Evolutionary conservation across 345 rosid species (phyloP).

Genomic region (Fremontodendron californicum): DNA sequence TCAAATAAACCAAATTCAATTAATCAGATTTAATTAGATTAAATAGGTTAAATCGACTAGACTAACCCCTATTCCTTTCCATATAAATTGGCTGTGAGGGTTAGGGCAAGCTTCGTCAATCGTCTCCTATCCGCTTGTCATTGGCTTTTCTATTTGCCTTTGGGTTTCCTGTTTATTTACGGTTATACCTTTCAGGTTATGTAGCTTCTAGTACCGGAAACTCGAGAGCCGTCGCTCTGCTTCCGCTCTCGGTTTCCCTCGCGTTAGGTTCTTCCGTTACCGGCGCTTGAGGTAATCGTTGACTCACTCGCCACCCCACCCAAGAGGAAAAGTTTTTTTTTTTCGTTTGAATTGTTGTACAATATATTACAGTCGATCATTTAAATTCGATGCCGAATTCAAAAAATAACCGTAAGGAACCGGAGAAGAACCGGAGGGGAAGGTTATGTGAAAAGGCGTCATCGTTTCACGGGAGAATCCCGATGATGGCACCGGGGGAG

Average conservation of each 20-base stretch:
- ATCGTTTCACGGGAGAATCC: slow-evolving; percentile 14
- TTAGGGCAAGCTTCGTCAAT: neutral
- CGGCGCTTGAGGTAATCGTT: slow-evolving; percentile 53
- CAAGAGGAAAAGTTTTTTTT: neutral
- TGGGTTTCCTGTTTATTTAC: slow-evolving; percentile 13
- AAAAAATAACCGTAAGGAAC: slow-evolving; percentile 27
- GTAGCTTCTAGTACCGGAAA: slow-evolving; percentile 43
- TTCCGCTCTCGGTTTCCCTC: slow-evolving; percentile 63
- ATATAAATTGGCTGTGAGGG: slow-evolving; percentile 26
- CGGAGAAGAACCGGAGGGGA: slow-evolving; percentile 32
- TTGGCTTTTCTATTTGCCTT: neutral
- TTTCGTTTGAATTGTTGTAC: neutral
- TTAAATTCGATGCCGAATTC: slow-evolving; percentile 7
- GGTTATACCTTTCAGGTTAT: slow-evolving; percentile 33
- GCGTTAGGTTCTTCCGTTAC: slow-evolving; percentile 46
- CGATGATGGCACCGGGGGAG: neutral
- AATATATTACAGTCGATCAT: neutral
- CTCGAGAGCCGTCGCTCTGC: slow-evolving; percentile 49
- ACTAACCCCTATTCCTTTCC: neutral
- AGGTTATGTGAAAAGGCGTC: slow-evolving; percentile 11
- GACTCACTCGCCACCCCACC: neutral
- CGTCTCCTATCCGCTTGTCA: neutral
- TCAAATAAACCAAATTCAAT: too few species aligned
- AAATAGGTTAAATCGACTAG: too few species aligned
- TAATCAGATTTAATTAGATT: too few species aligned